Conservation (phyloP, 257 asterid genomes). For the Solanum appendiculatum region DNA sequence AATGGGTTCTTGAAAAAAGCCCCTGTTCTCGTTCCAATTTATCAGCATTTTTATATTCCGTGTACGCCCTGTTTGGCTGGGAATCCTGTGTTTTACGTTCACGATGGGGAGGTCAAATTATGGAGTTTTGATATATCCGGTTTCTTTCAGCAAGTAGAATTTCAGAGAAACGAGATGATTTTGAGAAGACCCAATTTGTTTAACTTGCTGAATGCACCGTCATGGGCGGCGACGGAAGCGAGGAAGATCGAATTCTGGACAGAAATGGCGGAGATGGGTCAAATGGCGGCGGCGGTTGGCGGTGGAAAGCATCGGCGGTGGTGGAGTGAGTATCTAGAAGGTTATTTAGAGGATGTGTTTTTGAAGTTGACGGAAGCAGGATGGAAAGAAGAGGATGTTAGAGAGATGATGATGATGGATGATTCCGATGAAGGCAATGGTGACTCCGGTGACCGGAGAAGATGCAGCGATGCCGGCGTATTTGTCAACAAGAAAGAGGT, state of each 20-base stretch:
- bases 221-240: slow-evolving; percentile 92
- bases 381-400: slow-evolving; percentile 84
- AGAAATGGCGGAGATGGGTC: slow-evolving; percentile 25
- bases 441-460: background rate
- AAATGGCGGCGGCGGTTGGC: background rate
- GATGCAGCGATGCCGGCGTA: background rate
- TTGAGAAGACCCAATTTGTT: slow-evolving; percentile 11
- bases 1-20: slow-evolving; percentile 20
- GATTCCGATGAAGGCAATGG: slow-evolving; percentile 8
- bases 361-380: slow-evolving; percentile 66
- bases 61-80: slow-evolving; percentile 61
- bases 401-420: slow-evolving; percentile 87
- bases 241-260: slow-evolving; percentile 73
- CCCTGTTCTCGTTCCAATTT: slow-evolving; percentile 72
- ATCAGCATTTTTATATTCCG: slow-evolving; percentile 53
- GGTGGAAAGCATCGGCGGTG: slow-evolving; percentile 19
- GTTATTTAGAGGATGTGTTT: slow-evolving; percentile 46
- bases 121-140: slow-evolving; percentile 75
- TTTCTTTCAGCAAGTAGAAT: slow-evolving; percentile 51
- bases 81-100: slow-evolving; percentile 76
- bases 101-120: slow-evolving; percentile 40
- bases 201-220: slow-evolving; percentile 36
- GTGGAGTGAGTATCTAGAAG: slow-evolving; percentile 61
- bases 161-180: slow-evolving; percentile 14
- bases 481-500: slow-evolving; percentile 9